Evolutionary conservation across 805 yeast species (phyloP), one percentile per base, ranked within the genome.

Genomic region (Grigorovia humatica): DNA sequence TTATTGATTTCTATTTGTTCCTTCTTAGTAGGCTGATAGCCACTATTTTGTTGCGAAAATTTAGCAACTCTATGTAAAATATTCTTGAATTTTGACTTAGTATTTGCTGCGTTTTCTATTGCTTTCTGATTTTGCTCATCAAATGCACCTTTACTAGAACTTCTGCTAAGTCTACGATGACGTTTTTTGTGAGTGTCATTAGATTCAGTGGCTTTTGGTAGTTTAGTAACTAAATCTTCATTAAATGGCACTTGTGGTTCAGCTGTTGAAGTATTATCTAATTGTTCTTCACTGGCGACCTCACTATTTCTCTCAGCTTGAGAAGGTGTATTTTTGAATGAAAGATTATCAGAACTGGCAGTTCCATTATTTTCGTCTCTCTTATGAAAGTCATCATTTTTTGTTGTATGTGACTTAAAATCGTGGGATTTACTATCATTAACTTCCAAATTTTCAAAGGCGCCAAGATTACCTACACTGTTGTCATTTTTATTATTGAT

Each of bases 21-120:
- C 40, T 55, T 55, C 44, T 59, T 57, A 18, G 61, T 47, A 17
- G 62, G 60, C 51, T 65, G 70, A 50, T 63, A 61, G 2, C 70
- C 70, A 47, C 63, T 62, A 48, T 66, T 65, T 49, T 66, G 68
- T n/a, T 58, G 57, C 15, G 68, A 65, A 47, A 66, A 66, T 48
- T 65, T 66, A 8, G 61, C 63, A 17, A 66, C 62, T 48, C 59
- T 64, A 40, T 59, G 59, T n/a, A 66, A 52, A 42, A 65, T 56
- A 44, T 54, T 56, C 54, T 62, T 65, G 43, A 65, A 57, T 49
- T 58, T 62, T 2, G 55, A 57, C 42, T 48, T 54, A 30, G 44
- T 49, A 48, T 48, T 51, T 44, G 27, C 51, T 19, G 40, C 46
- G 23, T 44, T 46, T 38, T 38, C 42, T n/a, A 38, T 8, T 12